These are phyloP conservation scores for Wallacemonas collosoma DNA, from an alignment of 208 protist genomes.

Conservation along the genomic window DNA sequence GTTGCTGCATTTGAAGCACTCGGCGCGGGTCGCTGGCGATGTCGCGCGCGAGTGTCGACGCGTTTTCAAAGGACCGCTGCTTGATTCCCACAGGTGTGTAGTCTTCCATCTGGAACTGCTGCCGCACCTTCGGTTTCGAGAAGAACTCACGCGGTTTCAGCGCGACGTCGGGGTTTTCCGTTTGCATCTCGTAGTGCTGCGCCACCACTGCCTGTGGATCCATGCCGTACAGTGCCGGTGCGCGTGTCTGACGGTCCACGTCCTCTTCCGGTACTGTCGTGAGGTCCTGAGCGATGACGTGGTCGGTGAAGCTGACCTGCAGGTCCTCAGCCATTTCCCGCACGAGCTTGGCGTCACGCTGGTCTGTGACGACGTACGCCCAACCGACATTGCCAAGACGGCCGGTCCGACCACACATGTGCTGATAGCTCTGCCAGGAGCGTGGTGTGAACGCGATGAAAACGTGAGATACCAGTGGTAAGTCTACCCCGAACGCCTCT, in stretches of 20 bases:
- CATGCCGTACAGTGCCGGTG: constrained; percentile 70
- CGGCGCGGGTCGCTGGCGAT: constrained; percentile 56
- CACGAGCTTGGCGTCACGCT: constrained; percentile 52
- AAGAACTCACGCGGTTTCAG: constrained; percentile 80
- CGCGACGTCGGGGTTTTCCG: constrained; percentile 73
- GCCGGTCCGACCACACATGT: constrained; percentile 82
- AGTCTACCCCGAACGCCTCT: constrained; percentile 72
- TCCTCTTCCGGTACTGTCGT: constrained; percentile 27
- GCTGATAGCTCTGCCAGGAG: constrained; percentile 69
- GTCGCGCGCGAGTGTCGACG: constrained; percentile 53
- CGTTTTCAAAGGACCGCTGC: constrained; percentile 62
- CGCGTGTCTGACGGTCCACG: constrained; percentile 67
- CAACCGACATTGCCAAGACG: constrained; percentile 83
- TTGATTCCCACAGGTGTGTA: constrained; percentile 64
- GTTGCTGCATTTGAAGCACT: constrained; percentile 45
- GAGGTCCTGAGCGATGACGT: constrained; percentile 56
- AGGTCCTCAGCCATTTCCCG: constrained; percentile 63
- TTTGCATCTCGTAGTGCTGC: constrained; percentile 80
- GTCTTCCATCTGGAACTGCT: constrained; percentile 82
- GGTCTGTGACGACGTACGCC: constrained; percentile 77
- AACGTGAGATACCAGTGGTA: constrained; percentile 84
- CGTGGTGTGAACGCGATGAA: constrained; percentile 80
- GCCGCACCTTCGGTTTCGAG: constrained; percentile 43
- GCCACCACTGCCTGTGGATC: constrained; percentile 82
- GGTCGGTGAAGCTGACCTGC: constrained; percentile 62